Percentiles rank a stretch among this genome's conserved stretches.
These are phyloP conservation scores for Dicorynia guianensis DNA, from an alignment of 306 rosid genomes.

Conservation along the genomic window DNA sequence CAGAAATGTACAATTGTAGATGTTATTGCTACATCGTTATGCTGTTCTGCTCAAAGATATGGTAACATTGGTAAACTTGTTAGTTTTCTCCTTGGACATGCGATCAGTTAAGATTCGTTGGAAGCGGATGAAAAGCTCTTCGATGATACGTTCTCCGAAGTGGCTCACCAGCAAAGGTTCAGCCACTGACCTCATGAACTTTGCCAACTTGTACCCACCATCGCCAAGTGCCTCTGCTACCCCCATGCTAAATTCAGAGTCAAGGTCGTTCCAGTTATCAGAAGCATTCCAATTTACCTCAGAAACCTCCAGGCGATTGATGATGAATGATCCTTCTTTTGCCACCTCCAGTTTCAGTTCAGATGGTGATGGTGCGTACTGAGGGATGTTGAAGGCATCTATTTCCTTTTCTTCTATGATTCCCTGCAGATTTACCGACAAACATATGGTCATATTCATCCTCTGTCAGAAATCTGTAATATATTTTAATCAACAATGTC, in stretches of 20 bases:
- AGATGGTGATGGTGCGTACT: conserved; percentile 35
- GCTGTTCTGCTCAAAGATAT: conserved; percentile 6
- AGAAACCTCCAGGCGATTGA: conserved; percentile 28
- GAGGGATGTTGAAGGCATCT: conserved; percentile 44
- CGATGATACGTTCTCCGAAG: conserved; percentile 46
- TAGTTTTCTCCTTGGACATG: conserved; percentile 45
- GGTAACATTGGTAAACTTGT: conserved; percentile 40
- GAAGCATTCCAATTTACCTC: conserved; percentile 29
- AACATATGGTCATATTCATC: too few species aligned
- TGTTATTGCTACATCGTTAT: too few species aligned
- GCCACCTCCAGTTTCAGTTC: conserved; percentile 37
- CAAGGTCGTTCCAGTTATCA: neutral
- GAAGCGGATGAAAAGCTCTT: conserved; percentile 37
- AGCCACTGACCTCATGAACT: conserved; percentile 45
- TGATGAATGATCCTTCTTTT: conserved; percentile 39
- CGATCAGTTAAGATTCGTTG: conserved; percentile 35
- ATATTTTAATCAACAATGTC: too few species aligned
- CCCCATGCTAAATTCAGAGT: neutral
- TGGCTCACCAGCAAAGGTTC: conserved; percentile 42
- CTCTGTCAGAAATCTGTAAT: too few species aligned
- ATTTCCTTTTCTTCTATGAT: conserved; percentile 33
- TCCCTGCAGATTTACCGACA: conserved; percentile 3
- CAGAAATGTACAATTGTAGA: too few species aligned
- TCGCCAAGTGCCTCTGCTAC: neutral
- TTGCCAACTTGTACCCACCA: conserved; percentile 31